Percentiles rank a stretch among this genome's conserved stretches.
phyloP scores from a whole-genome alignment of 2,329 filamentous ascomycete species.

The Helotiales sp. region DNA sequence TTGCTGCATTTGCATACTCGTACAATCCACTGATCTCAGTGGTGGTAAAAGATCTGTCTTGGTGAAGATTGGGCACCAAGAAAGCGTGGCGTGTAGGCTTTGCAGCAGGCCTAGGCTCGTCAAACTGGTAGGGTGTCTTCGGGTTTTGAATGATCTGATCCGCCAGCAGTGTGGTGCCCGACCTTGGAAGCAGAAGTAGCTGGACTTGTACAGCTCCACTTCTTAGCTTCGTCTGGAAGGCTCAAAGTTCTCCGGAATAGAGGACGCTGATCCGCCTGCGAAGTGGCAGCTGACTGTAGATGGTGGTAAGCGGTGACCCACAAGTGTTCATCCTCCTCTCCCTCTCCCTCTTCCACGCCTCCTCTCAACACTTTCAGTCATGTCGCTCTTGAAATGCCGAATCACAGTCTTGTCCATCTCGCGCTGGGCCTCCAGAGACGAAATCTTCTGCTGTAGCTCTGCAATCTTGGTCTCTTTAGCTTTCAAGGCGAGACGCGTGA shows the following conservation, averaged over 20 bases:
- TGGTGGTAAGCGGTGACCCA: background rate
- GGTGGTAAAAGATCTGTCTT: background rate
- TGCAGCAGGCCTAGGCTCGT: background rate
- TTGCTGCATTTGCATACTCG: background rate
- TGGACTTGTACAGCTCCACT: background rate
- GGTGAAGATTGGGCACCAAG: background rate
- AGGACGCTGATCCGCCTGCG: background rate
- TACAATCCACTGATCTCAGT: background rate
- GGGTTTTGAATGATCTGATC: background rate
- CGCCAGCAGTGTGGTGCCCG: background rate
- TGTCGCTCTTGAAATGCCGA: constrained; percentile 33
- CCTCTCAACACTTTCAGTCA: constrained; percentile 27
- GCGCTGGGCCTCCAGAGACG: constrained; percentile 57
- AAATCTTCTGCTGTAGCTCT: constrained; percentile 70
- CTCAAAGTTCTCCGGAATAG: background rate
- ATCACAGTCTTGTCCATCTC: constrained; percentile 57
- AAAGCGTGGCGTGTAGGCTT: background rate
- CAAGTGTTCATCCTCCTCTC: constrained; percentile 7
- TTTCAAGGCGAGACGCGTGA: constrained; percentile 64
- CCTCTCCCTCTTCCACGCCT: constrained; percentile 19
- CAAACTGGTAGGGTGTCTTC: background rate
- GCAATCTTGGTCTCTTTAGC: constrained; percentile 67
- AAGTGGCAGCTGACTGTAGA: background rate
- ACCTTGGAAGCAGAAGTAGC: background rate
- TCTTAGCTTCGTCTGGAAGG: background rate